phyloP scores from a whole-genome alignment of 1,139 yeast species.

The Blastobotrys serpentis region DNA sequence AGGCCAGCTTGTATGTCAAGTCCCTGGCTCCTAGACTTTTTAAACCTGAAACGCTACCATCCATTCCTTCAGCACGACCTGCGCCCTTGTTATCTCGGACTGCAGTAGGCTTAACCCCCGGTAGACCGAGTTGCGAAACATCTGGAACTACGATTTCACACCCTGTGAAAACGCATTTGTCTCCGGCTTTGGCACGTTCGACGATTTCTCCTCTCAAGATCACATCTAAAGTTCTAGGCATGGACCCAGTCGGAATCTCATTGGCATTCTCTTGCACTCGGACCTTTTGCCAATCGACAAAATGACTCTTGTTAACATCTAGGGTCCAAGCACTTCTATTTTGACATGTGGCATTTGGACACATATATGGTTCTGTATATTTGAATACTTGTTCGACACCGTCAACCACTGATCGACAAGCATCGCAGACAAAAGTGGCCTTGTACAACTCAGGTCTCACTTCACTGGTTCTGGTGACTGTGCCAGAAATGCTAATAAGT shows the following conservation, averaged over 20 bases:
- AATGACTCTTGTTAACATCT: slow-evolving; percentile 78
- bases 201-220: slow-evolving; percentile 92
- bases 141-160: slow-evolving; percentile 96
- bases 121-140: slow-evolving; percentile 90
- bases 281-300: slow-evolving; percentile 96
- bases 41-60: slow-evolving; percentile 83
- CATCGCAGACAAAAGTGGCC: slow-evolving; percentile 87
- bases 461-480: slow-evolving; percentile 95
- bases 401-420: slow-evolving; percentile 81
- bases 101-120: slow-evolving; percentile 90
- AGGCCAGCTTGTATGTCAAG: slow-evolving; percentile 86
- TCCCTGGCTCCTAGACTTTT: slow-evolving; percentile 91
- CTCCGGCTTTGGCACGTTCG: slow-evolving; percentile 97
- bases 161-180: slow-evolving; percentile 91
- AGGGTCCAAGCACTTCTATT: slow-evolving; percentile 86
- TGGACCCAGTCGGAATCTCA: slow-evolving; percentile 97
- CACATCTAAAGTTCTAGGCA: slow-evolving; percentile 97
- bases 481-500: slow-evolving; percentile 83
- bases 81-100: slow-evolving; percentile 65
- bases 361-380: slow-evolving; percentile 92
- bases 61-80: slow-evolving; percentile 66
- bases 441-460: slow-evolving; percentile 91
- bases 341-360: slow-evolving; percentile 83
- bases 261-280: slow-evolving; percentile 93
- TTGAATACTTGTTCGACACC: slow-evolving; percentile 92